phyloP scores from a whole-genome alignment of 345 rosid genomes.

The Citrus trifoliata region DNA sequence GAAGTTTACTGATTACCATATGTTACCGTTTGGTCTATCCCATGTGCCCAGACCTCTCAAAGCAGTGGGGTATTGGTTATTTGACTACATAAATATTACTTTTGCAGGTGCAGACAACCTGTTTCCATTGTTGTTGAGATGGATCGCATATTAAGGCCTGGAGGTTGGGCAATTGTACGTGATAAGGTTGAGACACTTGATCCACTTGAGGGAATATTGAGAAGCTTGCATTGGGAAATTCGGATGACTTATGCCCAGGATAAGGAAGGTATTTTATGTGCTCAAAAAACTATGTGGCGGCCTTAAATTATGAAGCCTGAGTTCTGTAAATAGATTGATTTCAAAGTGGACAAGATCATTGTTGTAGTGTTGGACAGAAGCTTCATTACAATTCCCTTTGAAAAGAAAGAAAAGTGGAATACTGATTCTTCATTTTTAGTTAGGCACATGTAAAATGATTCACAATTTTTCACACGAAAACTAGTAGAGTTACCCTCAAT shows the following conservation, averaged over 20 bases:
- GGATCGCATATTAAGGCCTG: slow-evolving; percentile 78
- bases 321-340: background rate
- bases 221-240: slow-evolving; percentile 88
- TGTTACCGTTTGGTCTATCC: background rate
- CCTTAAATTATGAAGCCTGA: slow-evolving; percentile 38
- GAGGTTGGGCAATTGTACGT: slow-evolving; percentile 86
- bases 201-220: slow-evolving; percentile 65
- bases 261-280: slow-evolving; percentile 80
- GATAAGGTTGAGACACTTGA: slow-evolving; percentile 83
- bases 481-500: background rate
- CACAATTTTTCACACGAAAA: background rate
- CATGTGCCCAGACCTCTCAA: background rate
- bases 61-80: background rate
- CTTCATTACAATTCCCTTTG: background rate
- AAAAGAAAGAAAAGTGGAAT: background rate
- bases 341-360: background rate
- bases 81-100: background rate
- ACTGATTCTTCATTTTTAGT: slow-evolving; percentile 8
- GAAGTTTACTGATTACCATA: background rate
- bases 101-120: slow-evolving; percentile 78
- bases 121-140: slow-evolving; percentile 81
- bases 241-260: slow-evolving; percentile 80
- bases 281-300: slow-evolving; percentile 82
- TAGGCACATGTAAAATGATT: background rate
- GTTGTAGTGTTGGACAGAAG: background rate